Base-by-base conservation (phyloP, 495 filamentous ascomycete species). In the Penicillium taxi region DNA sequence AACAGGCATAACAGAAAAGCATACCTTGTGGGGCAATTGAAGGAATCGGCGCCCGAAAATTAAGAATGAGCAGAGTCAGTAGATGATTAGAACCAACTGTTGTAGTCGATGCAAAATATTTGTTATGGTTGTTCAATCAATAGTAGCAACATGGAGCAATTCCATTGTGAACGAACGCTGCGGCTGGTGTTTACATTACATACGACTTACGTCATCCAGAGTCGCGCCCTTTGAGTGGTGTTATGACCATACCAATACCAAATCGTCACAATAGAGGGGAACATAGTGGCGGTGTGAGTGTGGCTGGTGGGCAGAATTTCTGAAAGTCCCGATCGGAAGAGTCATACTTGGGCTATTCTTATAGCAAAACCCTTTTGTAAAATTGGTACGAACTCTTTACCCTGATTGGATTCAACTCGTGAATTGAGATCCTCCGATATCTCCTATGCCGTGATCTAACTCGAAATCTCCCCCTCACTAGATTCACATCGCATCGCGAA, bases 21-120 rank as follows among this genome's bases (percentile, higher is more conserved):
- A 49, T 58, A 60, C 56, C 56, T 58, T 45, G 6, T 11, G 18
- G 33, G 37, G 55, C 39, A 45, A 56, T 53, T 54, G 41, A n/a
- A 13, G 26, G 37, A 15, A 26, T 35, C 27, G 26, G 13, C 15
- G 28, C 17, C 31, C 19, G 26, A 16, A 20, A 28, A 11, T 25
- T 12, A 11, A 25, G 17, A n/a, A n/a, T n/a, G n/a, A n/a, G n/a
- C n/a, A n/a, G n/a, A n/a, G n/a, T n/a, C n/a, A n/a, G n/a, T n/a
- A n/a, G n/a, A n/a, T n/a, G n/a, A n/a, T n/a, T n/a, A n/a, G n/a
- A n/a, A n/a, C n/a, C n/a, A n/a, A n/a, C n/a, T n/a, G n/a, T n/a
- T n/a, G n/a, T n/a, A n/a, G n/a, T n/a, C n/a, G n/a, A n/a, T n/a
- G n/a, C n/a, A n/a, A n/a, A n/a, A n/a, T n/a, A n/a, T n/a, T n/a